Percentiles rank a stretch among this genome's conserved stretches.
Evolutionary conservation across 495 filamentous ascomycete genomes (phyloP).

Genomic region (Xylaria curta): DNA sequence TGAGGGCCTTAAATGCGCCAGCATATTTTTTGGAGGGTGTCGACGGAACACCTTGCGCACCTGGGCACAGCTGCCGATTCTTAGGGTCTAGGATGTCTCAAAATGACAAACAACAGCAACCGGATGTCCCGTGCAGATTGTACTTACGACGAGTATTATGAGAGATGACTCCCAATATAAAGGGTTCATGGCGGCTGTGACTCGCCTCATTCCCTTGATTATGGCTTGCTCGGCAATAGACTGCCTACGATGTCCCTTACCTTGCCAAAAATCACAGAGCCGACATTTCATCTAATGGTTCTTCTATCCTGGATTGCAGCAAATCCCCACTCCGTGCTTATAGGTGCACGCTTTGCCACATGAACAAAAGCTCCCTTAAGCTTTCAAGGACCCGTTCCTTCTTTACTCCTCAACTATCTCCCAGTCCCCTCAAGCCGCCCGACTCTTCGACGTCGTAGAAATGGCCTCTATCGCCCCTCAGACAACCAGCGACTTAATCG

Average conservation of each 20-base stretch:
- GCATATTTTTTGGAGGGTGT: too few relatives aligned
- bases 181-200: background rate
- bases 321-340: background rate
- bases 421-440: background rate
- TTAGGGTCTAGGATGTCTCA: background rate
- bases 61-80: too few relatives aligned
- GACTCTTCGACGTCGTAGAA: background rate
- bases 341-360: background rate
- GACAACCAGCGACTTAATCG: background rate
- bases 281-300: background rate
- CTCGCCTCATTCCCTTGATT: background rate
- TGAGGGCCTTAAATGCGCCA: too few relatives aligned
- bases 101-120: background rate
- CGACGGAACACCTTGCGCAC: too few relatives aligned
- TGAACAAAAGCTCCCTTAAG: background rate
- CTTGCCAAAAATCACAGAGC: background rate
- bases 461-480: background rate
- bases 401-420: background rate
- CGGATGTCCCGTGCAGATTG: background rate
- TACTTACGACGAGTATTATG: background rate
- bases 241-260: background rate
- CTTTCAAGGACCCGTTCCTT: background rate
- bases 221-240: background rate
- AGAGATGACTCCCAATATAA: background rate
- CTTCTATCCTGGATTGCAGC: background rate